Conservation (phyloP, 2,329 filamentous ascomycete genomes). For the Pseudogymnoascus sp. region DNA sequence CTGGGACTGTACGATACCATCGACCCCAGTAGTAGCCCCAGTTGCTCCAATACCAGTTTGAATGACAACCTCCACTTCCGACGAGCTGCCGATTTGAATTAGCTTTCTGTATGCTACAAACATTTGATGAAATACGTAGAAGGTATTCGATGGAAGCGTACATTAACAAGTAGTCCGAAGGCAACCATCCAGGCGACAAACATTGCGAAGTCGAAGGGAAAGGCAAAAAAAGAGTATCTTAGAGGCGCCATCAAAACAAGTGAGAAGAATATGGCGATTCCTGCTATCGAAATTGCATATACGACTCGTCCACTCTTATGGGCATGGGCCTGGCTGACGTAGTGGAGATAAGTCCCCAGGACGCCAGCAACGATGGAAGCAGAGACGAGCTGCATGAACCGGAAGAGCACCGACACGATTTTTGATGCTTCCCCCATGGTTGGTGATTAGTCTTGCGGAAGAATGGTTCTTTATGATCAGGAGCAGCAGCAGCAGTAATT, state of each 20-base stretch:
- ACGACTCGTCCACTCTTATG: neutral
- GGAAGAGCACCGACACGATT: too few relatives aligned
- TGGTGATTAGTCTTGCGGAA: too few relatives aligned
- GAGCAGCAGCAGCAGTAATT: too few relatives aligned
- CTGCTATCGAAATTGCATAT: neutral
- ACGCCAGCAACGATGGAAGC: constrained; percentile 7
- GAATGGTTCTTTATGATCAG: too few relatives aligned
- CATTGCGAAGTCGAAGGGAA: neutral
- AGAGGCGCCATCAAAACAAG: constrained; percentile 2
- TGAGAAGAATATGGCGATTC: constrained; percentile 1
- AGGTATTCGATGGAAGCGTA: neutral
- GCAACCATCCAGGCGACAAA: constrained; percentile 9
- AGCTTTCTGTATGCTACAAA: neutral
- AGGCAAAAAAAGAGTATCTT: constrained; percentile 3
- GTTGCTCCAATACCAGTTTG: neutral
- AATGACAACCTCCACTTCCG: neutral
- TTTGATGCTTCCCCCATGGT: too few relatives aligned
- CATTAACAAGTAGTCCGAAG: neutral
- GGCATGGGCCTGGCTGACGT: neutral
- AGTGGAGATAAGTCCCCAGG: constrained; percentile 1
- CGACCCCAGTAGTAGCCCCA: constrained; percentile 8
- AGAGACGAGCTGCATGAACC: neutral
- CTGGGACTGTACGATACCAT: neutral
- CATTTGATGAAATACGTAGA: too few relatives aligned
- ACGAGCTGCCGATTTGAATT: neutral